These are phyloP conservation scores for Amanita exitialis DNA, from an alignment of 768 basidiomycete genomes.

Conservation along the genomic window DNA sequence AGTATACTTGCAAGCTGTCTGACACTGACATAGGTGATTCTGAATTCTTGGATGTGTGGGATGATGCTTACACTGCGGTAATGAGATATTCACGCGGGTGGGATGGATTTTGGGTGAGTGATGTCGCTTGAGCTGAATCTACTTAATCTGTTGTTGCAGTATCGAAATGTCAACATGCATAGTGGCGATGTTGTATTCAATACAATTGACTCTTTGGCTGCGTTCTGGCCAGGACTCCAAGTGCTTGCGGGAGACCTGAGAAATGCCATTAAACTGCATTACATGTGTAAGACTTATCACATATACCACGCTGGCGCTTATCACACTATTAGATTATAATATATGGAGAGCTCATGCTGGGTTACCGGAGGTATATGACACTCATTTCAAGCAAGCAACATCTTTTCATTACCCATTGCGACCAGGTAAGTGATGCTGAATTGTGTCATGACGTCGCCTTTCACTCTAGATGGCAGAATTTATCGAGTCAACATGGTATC, in stretches of 20 bases:
- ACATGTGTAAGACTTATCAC: conserved; percentile 50
- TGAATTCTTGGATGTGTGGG: conserved; percentile 77
- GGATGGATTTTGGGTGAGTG: conserved; percentile 82
- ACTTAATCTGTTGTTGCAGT: conserved; percentile 34
- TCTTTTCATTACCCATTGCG: conserved; percentile 74
- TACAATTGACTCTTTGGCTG: conserved; percentile 90
- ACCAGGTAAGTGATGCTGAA: conserved; percentile 37
- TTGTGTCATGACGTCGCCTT: neutral
- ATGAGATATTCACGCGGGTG: conserved; percentile 77
- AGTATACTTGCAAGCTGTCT: neutral
- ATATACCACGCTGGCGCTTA: neutral
- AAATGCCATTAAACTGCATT: conserved; percentile 86
- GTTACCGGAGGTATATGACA: conserved; percentile 89
- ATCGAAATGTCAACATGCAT: conserved; percentile 74
- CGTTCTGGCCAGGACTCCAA: conserved; percentile 97
- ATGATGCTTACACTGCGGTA: conserved; percentile 70
- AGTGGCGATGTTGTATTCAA: conserved; percentile 64
- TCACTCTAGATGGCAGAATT: conserved; percentile 47
- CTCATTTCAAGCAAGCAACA: conserved; percentile 59
- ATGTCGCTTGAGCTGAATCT: neutral
- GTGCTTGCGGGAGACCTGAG: conserved; percentile 79
- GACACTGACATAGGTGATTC: conserved; percentile 46
- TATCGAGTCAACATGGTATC: conserved; percentile 93
- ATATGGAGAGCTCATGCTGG: conserved; percentile 83
- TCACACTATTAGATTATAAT: conserved; percentile 69